These are phyloP conservation scores for Quercus robur DNA, from an alignment of 306 rosid species.

Conservation along the genomic window DNA sequence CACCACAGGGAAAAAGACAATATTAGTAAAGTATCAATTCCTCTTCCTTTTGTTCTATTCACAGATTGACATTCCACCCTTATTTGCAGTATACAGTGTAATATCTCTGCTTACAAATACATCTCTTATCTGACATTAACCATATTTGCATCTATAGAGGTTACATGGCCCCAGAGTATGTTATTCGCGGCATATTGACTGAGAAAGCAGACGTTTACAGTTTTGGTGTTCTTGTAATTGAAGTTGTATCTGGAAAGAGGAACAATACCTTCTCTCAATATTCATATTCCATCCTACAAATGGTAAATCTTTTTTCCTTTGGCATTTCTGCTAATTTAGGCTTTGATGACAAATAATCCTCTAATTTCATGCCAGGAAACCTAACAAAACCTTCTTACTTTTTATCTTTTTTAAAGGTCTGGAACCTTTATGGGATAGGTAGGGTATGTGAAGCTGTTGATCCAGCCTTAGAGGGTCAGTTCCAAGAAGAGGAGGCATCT, in stretches of 20 bases:
- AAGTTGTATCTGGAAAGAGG: conserved; percentile 57
- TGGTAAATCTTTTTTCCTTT: conserved; percentile 12
- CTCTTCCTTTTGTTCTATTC: neutral
- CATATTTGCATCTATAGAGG: conserved; percentile 37
- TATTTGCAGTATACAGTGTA: neutral
- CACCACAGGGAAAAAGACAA: too few relatives aligned
- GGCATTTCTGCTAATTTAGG: neutral
- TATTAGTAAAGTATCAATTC: neutral
- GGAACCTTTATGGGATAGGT: conserved; percentile 38
- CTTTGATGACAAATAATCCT: neutral
- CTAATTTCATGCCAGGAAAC: too few relatives aligned
- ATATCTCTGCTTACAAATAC: neutral
- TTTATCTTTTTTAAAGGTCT: conserved; percentile 21
- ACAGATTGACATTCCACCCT: neutral
- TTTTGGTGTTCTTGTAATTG: conserved; percentile 63
- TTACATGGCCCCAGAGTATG: conserved; percentile 81
- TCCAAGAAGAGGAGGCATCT: conserved; percentile 32
- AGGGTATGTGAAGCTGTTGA: conserved; percentile 36
- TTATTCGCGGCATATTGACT: conserved; percentile 51
- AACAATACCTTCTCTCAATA: conserved; percentile 26
- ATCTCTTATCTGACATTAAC: neutral
- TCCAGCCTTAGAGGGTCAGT: conserved; percentile 28
- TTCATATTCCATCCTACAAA: conserved; percentile 28
- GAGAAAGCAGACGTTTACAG: conserved; percentile 82
- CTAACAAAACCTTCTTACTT: neutral